Base-by-base conservation (phyloP, 305 asterid species). In the Ruellia speciosa region DNA sequence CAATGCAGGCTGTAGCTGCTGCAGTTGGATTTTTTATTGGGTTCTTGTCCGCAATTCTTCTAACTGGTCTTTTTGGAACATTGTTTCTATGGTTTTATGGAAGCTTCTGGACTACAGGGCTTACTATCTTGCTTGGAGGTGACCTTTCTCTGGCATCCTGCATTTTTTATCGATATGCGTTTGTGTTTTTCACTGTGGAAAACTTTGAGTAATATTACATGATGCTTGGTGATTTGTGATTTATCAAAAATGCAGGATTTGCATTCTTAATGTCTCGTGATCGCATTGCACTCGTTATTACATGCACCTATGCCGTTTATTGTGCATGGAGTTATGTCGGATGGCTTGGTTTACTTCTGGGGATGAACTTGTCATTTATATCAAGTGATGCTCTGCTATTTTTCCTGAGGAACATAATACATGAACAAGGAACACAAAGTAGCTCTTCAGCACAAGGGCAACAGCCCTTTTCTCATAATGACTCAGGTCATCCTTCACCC, bases 321-420 rank as follows among this genome's bases (percentile, higher is more conserved):
- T 85, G 90, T 66, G 86, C 90, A 18, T 84, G 94, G 90, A 71
- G 64, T 43, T 82, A 77, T 70, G 93, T 82, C 47, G 98, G 98
- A 52, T 86, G 84, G 87, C 69, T 82, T 65, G 95, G 96, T 35
- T 65, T 92, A 68, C 50, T 77, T 58, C 57, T 79, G 67, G 88
- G 82, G 62, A 75, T 88, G 75, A 88, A 92, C 75, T 73, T 92
- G 55, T 84, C 95, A 34, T 92, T 92, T 76, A 64, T 86, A 61
- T 88, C 96, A 56, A 88, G 95, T 59, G 98, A 92, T 63, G 81
- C 74, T 62, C 79, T 88, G 64, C 77, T 82, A 55, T 86, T 66
- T 70, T 66, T 83, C 78, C 74, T 86, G 78, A 79, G 80, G 70
- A 82, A 82, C 69, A 72, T 77, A 49, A 70, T 82, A 52, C 71